Evolutionary conservation across 106 monocot species (phyloP), one percentile per base, ranked within the genome.

Genomic region (Dendrobium nobile): DNA sequence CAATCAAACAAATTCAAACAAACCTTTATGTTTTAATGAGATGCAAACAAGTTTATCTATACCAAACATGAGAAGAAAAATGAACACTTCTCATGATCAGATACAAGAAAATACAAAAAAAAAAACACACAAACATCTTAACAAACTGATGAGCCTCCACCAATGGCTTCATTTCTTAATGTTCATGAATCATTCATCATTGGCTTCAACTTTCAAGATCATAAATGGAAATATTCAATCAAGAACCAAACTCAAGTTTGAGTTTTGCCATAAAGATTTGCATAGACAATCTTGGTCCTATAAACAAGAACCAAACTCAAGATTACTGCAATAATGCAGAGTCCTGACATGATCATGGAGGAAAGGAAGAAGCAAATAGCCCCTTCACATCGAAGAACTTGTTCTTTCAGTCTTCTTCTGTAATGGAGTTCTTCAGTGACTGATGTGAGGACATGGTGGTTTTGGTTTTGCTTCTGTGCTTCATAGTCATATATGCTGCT

Each of bases 351-450:
- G 24, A 93, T 87, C 78, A 93, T 73, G 20, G 84, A 91, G 7
- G 95, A 93, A 19, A 89, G 80, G 84, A 88, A 93, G 82, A 95
- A 95, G 74, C 95, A 95, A 13, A 90, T 67, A 10, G 78, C 64
- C 2, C 92, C 89, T 24, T 85, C 84, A 9, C 92, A 92, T 67
- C 79, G 84, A 7, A 84, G 75, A 31, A 75, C 7, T 33, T 85
- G 47, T 19, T 87, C 89, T 2, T 7, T 54, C 1, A 82, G 61
- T 31, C 81, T 37, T 26, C 67, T 67, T 27, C 67, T n/a, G 45
- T 45, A 9, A 6, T 45, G 45, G 4, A 19, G 56, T 68, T 27
- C 74, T 24, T 75, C 75, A 45, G 78, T 16, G 59, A 73, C 54
- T 13, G 72, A 73, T 19, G 42, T 28, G 28, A 28, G 73, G 73